phyloP scores from a whole-genome alignment of 2,329 filamentous ascomycete species.

The Aureobasidium melanogenum region DNA sequence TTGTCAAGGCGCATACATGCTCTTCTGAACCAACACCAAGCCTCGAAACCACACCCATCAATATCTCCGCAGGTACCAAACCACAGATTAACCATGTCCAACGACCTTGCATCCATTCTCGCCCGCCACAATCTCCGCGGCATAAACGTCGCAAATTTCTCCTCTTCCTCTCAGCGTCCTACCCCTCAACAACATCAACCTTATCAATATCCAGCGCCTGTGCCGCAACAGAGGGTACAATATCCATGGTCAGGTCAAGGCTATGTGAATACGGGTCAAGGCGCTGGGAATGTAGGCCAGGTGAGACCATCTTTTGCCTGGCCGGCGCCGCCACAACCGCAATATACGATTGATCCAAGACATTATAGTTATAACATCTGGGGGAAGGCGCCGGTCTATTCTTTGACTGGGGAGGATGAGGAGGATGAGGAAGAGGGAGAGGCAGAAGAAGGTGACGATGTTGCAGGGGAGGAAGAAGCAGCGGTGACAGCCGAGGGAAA shows the following conservation, averaged over 20 bases:
- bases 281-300: not conserved
- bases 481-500: no score
- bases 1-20: not conserved
- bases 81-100: not conserved
- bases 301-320: not conserved
- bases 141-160: conserved; percentile 5
- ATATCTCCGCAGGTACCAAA: no score
- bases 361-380: conserved; percentile 8
- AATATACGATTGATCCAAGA: conserved; percentile 5
- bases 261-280: no score
- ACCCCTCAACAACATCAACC: not conserved
- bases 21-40: not conserved
- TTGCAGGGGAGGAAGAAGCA: not conserved
- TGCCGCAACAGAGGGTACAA: not conserved
- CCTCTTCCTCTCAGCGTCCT: not conserved
- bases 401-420: conserved; percentile 3
- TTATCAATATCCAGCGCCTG: not conserved
- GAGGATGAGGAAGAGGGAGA: not conserved
- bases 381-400: conserved; percentile 4
- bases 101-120: not conserved
- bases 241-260: not conserved
- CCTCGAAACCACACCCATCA: no score
- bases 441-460: not conserved
- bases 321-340: not conserved
- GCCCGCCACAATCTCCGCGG: conserved; percentile 2